Conservation (phyloP, 1,284 basidiomycete genomes). For the Taiwanofungus camphoratus region DNA sequence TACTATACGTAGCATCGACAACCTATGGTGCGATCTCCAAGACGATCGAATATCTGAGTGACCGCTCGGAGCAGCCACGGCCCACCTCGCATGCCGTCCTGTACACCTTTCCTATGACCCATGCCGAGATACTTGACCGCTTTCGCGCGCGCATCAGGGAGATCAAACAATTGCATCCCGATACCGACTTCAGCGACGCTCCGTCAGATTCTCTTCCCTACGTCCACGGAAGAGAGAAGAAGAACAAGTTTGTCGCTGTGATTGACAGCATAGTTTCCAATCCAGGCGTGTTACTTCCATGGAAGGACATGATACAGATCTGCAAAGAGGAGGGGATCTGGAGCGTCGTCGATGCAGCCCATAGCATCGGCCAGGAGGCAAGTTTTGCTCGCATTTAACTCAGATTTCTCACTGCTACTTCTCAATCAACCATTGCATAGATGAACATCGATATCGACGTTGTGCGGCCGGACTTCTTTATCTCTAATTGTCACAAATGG, state of each 20-base stretch:
- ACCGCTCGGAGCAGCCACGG: constrained; percentile 30
- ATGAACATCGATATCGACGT: constrained; percentile 50
- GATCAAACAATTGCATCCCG: constrained; percentile 30
- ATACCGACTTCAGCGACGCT: constrained; percentile 21
- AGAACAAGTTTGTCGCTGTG: constrained; percentile 58
- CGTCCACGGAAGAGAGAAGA: constrained; percentile 14
- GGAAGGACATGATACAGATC: constrained; percentile 72
- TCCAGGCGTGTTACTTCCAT: constrained; percentile 74
- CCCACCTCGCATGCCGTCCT: constrained; percentile 14
- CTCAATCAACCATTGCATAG: neutral
- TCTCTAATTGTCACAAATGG: constrained; percentile 87
- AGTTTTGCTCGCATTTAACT: neutral
- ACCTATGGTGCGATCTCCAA: constrained; percentile 62
- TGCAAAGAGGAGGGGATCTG: constrained; percentile 64
- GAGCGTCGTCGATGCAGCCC: constrained; percentile 80
- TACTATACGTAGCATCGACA: constrained; percentile 17
- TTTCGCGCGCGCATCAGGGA: constrained; percentile 41
- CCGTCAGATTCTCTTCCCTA: constrained; percentile 12
- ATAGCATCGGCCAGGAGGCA: constrained; percentile 60
- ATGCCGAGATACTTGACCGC: constrained; percentile 47
- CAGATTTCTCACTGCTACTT: neutral
- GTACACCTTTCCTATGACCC: constrained; percentile 48
- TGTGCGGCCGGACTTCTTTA: constrained; percentile 72
- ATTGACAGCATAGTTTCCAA: constrained; percentile 71
- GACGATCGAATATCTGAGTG: constrained; percentile 55